phyloP scores from a whole-genome alignment of 2,329 filamentous ascomycete genomes.

The Botryotinia calthae region DNA sequence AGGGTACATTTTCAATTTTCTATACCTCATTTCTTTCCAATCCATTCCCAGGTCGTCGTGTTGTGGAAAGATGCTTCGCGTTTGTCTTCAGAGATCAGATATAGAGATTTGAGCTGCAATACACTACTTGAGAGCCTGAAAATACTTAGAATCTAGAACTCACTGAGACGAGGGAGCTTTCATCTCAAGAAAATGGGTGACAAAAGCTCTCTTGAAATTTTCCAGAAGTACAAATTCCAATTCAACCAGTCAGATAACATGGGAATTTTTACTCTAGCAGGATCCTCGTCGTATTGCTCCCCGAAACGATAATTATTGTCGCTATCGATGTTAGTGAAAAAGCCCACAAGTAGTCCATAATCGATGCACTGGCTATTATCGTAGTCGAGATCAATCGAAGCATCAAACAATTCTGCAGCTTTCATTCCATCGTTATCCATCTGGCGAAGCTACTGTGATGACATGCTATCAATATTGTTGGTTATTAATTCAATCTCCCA shows the following conservation, averaged over 20 bases:
- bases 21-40: not conserved
- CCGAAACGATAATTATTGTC: not conserved
- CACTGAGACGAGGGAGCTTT: not conserved
- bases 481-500: not conserved
- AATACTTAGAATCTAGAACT: not conserved
- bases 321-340: not conserved
- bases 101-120: not conserved
- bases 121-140: not conserved
- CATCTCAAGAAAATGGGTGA: not conserved
- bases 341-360: not conserved
- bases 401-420: not conserved
- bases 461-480: not conserved
- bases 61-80: not conserved
- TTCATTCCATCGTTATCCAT: not conserved
- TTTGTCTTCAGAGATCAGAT: not conserved
- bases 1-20: accelerated
- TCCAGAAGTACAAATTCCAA: not conserved
- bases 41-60: not conserved
- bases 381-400: not conserved
- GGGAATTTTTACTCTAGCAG: not conserved
- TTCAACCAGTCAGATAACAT: not conserved
- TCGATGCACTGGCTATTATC: not conserved
- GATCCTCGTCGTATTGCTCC: not conserved
- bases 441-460: not conserved
- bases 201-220: not conserved